Percentiles rank a stretch among this genome's conserved stretches.
These are phyloP conservation scores for Starmerella etchellsii DNA, from an alignment of 805 yeast species.

Conservation along the genomic window DNA sequence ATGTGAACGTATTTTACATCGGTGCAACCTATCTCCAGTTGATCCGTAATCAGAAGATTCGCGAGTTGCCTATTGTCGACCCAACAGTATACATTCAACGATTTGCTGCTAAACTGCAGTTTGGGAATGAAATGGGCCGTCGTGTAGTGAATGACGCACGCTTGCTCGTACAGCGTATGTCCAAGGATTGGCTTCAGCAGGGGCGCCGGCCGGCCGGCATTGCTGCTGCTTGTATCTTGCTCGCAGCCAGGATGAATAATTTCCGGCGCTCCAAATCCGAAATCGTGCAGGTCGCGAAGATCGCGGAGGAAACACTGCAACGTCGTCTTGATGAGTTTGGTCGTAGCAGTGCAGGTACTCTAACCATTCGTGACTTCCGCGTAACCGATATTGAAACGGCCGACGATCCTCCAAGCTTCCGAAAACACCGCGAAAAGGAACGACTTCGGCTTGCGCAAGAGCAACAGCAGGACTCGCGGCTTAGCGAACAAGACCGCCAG, in stretches of 20 bases:
- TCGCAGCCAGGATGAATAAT: constrained; percentile 96
- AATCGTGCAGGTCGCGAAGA: constrained; percentile 87
- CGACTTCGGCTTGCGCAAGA: constrained; percentile 28
- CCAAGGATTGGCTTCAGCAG: constrained; percentile 88
- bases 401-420: constrained; percentile 75
- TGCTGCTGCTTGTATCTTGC: constrained; percentile 87
- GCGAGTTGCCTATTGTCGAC: constrained; percentile 74
- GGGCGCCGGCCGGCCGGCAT: constrained; percentile 98
- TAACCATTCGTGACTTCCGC: constrained; percentile 67
- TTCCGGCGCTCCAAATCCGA: constrained; percentile 84
- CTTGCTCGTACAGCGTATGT: constrained; percentile 77
- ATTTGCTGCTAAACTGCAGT: constrained; percentile 75
- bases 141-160: constrained; percentile 82
- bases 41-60: constrained; percentile 73
- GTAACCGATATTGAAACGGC: constrained; percentile 31
- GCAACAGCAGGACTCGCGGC: constrained; percentile 12
- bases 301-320: constrained; percentile 88
- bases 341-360: constrained; percentile 55
- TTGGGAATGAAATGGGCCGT: constrained; percentile 47
- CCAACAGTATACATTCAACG: constrained; percentile 90
- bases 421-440: constrained; percentile 45
- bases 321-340: constrained; percentile 80
- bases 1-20: constrained; percentile 80
- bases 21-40: constrained; percentile 92
- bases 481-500: not conserved